phyloP scores from a whole-genome alignment of 169 alveolate genomes.

The Plasmodium falciparum region DNA sequence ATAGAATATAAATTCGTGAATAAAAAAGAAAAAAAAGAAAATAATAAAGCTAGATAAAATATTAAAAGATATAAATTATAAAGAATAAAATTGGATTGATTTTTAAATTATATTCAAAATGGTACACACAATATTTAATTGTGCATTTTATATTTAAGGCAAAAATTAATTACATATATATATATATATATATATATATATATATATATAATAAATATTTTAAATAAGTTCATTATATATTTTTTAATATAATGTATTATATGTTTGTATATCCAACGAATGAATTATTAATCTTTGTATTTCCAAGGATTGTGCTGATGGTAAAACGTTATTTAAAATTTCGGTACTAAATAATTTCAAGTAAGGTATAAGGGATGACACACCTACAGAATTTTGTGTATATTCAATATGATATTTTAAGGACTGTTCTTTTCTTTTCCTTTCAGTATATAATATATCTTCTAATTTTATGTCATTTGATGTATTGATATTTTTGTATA shows the following conservation, averaged over 20 bases:
- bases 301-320: conserved; percentile 78
- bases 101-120: too few relatives aligned
- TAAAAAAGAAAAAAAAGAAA: too few relatives aligned
- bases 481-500: conserved; percentile 20
- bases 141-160: background rate
- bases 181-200: too few relatives aligned
- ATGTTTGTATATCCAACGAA: conserved; percentile 69
- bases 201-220: too few relatives aligned
- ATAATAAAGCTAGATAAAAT: too few relatives aligned
- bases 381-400: conserved; percentile 41
- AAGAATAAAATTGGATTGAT: background rate
- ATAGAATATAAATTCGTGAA: too few relatives aligned
- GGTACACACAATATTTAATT: background rate
- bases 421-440: conserved; percentile 70
- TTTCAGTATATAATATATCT: conserved; percentile 45
- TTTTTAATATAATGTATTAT: conserved; percentile 38
- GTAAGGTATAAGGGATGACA: conserved; percentile 68
- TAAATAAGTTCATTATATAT: too few relatives aligned
- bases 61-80: too few relatives aligned
- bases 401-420: conserved; percentile 73
- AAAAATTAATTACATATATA: too few relatives aligned
- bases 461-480: conserved; percentile 33
- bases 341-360: conserved; percentile 73
- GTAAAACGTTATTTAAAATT: conserved; percentile 66
- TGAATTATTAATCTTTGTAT: conserved; percentile 62